phyloP scores from a whole-genome alignment of 116 monocot species.

The Trichopus zeylanicus region DNA sequence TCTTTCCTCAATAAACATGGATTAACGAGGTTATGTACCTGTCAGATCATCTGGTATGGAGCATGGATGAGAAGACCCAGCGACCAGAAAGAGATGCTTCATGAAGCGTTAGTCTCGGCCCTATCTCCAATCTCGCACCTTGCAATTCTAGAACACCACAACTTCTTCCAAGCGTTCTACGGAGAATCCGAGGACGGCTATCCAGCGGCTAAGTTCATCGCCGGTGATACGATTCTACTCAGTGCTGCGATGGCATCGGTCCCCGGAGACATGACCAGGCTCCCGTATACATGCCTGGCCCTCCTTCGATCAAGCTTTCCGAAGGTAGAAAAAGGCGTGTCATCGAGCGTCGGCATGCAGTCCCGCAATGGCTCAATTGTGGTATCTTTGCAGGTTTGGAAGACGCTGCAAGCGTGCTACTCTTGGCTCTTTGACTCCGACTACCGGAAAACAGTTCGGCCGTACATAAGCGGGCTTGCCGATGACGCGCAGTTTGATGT shows the following conservation, averaged over 20 bases:
- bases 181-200: constrained; percentile 29
- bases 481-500: constrained; percentile 22
- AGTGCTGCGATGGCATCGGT: constrained; percentile 10
- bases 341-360: constrained; percentile 12
- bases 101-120: constrained; percentile 17
- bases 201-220: constrained; percentile 12
- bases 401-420: constrained; percentile 30
- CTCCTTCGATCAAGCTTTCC: constrained; percentile 19
- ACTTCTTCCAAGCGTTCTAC: constrained; percentile 21
- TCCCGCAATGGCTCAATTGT: constrained; percentile 15
- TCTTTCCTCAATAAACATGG: neutral
- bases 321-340: constrained; percentile 2
- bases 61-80: constrained; percentile 32
- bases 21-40: neutral
- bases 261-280: constrained; percentile 3
- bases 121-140: constrained; percentile 14
- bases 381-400: constrained; percentile 26
- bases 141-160: constrained; percentile 18
- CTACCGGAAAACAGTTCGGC: constrained; percentile 10
- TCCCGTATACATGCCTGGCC: constrained; percentile 23
- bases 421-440: constrained; percentile 25
- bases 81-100: constrained; percentile 13
- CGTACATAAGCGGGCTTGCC: constrained; percentile 18
- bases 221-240: constrained; percentile 27
- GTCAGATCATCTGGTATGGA: constrained; percentile 30